Conservation (phyloP, 306 rosid species). For the Lathyrus tuberosus region DNA sequence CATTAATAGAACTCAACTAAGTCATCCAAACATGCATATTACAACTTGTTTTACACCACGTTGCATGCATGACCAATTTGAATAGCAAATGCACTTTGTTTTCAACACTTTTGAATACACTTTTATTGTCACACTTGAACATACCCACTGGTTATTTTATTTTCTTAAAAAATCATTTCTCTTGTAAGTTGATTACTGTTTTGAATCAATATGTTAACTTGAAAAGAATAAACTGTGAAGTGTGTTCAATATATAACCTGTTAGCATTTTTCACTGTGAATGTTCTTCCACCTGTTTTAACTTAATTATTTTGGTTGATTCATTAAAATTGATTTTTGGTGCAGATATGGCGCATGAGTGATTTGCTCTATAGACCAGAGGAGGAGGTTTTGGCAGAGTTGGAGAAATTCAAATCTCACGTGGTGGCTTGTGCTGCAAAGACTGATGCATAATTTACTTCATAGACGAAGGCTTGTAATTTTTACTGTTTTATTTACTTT, state of each 20-base stretch:
- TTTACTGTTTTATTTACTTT: slow-evolving; percentile 10
- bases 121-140: background rate
- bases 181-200: background rate
- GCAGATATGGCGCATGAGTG: slow-evolving; percentile 99
- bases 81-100: background rate
- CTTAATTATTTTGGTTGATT: slow-evolving; percentile 22
- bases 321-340: slow-evolving; percentile 40
- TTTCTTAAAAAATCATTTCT: too few relatives aligned
- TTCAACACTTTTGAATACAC: too few relatives aligned
- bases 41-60: background rate
- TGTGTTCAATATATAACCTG: background rate
- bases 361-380: slow-evolving; percentile 91
- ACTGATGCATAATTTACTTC: slow-evolving; percentile 43
- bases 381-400: slow-evolving; percentile 95
- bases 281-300: background rate
- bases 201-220: background rate
- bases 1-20: background rate
- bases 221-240: background rate
- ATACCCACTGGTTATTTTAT: too few relatives aligned
- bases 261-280: background rate
- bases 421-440: slow-evolving; percentile 80
- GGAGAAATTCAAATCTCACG: slow-evolving; percentile 94
- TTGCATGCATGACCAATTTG: background rate
- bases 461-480: slow-evolving; percentile 19
- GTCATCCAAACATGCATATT: background rate